Percentiles rank a stretch among this genome's conserved stretches.
Conservation (phyloP, 495 filamentous ascomycete species). For the Lasiosphaeria miniovina region DNA sequence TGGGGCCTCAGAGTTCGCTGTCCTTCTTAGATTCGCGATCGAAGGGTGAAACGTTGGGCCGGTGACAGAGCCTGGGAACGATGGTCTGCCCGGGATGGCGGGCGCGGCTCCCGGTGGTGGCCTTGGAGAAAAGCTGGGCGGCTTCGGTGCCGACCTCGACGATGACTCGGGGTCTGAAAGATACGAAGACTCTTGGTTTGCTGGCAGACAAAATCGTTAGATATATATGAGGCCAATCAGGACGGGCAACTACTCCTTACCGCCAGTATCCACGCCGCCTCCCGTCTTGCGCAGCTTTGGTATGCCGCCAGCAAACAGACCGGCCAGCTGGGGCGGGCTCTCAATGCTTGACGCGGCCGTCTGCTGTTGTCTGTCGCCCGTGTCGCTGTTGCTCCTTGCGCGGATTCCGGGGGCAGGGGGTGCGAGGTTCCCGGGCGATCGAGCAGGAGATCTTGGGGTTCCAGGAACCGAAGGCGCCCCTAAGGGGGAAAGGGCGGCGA, state of each 20-base stretch:
- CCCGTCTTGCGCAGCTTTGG: constrained; percentile 85
- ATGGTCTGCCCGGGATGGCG: constrained; percentile 54
- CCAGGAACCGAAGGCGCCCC: constrained; percentile 82
- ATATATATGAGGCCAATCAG: neutral
- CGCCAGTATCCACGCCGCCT: constrained; percentile 85
- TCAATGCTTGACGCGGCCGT: constrained; percentile 39
- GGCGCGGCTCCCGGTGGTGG: constrained; percentile 59
- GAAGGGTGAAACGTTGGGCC: constrained; percentile 53
- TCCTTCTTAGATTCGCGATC: constrained; percentile 59
- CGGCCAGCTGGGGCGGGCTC: constrained; percentile 76
- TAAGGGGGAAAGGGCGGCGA: constrained; percentile 48
- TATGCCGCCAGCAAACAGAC: constrained; percentile 91
- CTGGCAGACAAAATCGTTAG: constrained; percentile 40
- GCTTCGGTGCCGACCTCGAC: constrained; percentile 52
- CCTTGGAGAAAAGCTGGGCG: constrained; percentile 60
- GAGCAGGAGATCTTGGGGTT: constrained; percentile 54
- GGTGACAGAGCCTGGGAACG: constrained; percentile 28
- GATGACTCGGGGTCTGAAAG: constrained; percentile 75
- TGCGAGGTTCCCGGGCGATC: constrained; percentile 61
- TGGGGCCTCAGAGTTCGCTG: constrained; percentile 48
- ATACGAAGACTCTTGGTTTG: constrained; percentile 71
- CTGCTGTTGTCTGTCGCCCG: constrained; percentile 46
- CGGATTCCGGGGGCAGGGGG: constrained; percentile 71
- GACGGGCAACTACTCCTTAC: constrained; percentile 33
- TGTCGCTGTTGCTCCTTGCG: constrained; percentile 80